Conservation (phyloP, 225 moss, liverwort and hornwort genomes). For the Sphagnum contortum region DNA sequence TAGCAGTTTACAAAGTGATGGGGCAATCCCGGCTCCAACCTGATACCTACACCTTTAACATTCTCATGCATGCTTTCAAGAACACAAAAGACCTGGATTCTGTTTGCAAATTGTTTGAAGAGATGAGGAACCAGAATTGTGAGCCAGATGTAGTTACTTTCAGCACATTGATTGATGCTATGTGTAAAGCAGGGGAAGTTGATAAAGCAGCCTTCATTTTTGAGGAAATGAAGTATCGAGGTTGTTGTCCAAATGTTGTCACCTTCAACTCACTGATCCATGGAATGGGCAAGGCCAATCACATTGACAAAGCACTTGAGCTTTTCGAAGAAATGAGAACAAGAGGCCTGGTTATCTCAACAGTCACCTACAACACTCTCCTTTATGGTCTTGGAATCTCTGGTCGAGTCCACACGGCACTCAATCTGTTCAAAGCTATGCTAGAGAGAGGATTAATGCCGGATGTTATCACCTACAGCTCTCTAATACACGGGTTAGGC, state of each 20-base stretch:
- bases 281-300: conserved; percentile 63
- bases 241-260: conserved; percentile 58
- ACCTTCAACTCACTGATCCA: conserved; percentile 80
- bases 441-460: conserved; percentile 56
- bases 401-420: conserved; percentile 45
- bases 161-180: conserved; percentile 77
- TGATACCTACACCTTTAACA: conserved; percentile 72
- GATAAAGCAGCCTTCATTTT: conserved; percentile 56
- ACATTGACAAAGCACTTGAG: conserved; percentile 63
- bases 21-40: conserved; percentile 59
- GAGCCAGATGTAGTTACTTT: conserved; percentile 74
- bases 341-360: conserved; percentile 53
- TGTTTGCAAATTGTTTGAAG: conserved; percentile 58
- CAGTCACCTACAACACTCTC: conserved; percentile 70
- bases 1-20: conserved; percentile 70
- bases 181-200: conserved; percentile 62
- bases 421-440: conserved; percentile 71
- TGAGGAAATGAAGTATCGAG: conserved; percentile 62
- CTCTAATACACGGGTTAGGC: conserved; percentile 62
- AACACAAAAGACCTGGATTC: conserved; percentile 55
- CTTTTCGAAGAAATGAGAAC: conserved; percentile 68
- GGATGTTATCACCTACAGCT: conserved; percentile 76
- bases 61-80: conserved; percentile 72
- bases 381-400: conserved; percentile 67
- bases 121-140: conserved; percentile 67